Evolutionary conservation across 2,329 filamentous ascomycete species (phyloP).

Genomic region (Tolypocladium sp.): DNA sequence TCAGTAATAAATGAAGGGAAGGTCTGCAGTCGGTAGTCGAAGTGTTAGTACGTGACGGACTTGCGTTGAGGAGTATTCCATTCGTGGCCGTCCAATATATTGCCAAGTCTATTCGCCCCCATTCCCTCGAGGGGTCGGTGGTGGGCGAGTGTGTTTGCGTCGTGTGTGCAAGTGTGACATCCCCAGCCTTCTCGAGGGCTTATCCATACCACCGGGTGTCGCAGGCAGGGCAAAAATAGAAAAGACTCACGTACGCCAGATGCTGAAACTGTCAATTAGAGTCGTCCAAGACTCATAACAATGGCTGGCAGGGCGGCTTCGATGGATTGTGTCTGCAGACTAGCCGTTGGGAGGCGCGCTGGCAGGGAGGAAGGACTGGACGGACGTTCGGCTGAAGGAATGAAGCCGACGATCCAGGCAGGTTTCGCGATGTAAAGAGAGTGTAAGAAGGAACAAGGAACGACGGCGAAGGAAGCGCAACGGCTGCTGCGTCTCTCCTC

Average conservation of each 20-base stretch:
- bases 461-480: neutral
- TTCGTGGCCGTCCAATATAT: neutral
- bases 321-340: conserved; percentile 1
- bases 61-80: neutral
- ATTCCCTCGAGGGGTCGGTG: conserved; percentile 1
- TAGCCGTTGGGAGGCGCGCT: neutral
- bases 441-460: conserved; percentile 1
- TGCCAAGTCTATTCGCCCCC: neutral
- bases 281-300: neutral
- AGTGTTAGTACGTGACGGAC: neutral
- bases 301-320: neutral
- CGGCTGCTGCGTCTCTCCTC: neutral
- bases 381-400: conserved; percentile 26
- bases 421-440: neutral
- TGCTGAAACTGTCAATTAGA: neutral
- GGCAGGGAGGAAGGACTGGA: conserved; percentile 23
- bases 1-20: conserved; percentile 7
- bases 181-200: neutral
- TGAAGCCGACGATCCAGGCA: conserved; percentile 19
- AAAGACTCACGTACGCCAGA: neutral
- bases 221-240: neutral
- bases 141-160: neutral
- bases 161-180: neutral
- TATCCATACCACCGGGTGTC: neutral
- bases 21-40: neutral